Evolutionary conservation across 768 basidiomycete species (phyloP).

Genomic region (Dictyophora rubrovolvata): DNA sequence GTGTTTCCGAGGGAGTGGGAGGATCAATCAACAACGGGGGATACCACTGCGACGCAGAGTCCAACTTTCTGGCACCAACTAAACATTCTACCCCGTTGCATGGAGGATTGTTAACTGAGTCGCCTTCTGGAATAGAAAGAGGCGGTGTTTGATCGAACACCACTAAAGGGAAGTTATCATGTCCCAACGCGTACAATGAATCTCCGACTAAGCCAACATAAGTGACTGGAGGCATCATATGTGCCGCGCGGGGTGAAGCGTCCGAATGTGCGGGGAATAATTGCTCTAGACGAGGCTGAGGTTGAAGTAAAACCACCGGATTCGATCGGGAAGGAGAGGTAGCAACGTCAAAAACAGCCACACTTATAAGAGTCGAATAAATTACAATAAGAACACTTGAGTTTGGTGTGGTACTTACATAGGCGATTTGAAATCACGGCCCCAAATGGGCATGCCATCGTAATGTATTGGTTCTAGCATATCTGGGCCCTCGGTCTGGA

Average conservation of each 20-base stretch:
- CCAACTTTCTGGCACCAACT: slow-evolving; percentile 3
- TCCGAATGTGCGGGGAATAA: slow-evolving; percentile 38
- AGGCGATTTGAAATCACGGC: slow-evolving; percentile 46
- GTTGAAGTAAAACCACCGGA: slow-evolving; percentile 82
- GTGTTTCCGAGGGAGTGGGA: background rate
- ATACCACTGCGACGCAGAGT: slow-evolving; percentile 7
- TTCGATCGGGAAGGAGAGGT: slow-evolving; percentile 33
- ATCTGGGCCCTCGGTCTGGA: slow-evolving; percentile 24
- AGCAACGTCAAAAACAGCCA: slow-evolving; percentile 75
- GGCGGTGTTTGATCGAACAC: slow-evolving; percentile 41
- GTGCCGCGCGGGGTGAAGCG: slow-evolving; percentile 14
- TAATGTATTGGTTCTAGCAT: slow-evolving; percentile 19
- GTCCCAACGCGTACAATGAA: slow-evolving; percentile 80
- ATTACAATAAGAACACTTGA: background rate
- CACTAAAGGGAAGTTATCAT: slow-evolving; percentile 71
- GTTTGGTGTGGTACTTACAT: slow-evolving; percentile 38
- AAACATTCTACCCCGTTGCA: slow-evolving; percentile 4
- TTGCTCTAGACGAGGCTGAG: slow-evolving; percentile 64
- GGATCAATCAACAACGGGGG: slow-evolving; percentile 1
- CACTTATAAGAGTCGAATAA: slow-evolving; percentile 32
- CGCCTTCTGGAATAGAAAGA: background rate
- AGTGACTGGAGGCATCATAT: slow-evolving; percentile 43
- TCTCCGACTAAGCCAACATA: slow-evolving; percentile 75
- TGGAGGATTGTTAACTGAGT: background rate
- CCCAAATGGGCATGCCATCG: slow-evolving; percentile 43